Percentiles rank a stretch among this genome's conserved stretches.
These are phyloP conservation scores for Pigoraptor vietnamica DNA, from an alignment of 78 protist species.

Conservation along the genomic window DNA sequence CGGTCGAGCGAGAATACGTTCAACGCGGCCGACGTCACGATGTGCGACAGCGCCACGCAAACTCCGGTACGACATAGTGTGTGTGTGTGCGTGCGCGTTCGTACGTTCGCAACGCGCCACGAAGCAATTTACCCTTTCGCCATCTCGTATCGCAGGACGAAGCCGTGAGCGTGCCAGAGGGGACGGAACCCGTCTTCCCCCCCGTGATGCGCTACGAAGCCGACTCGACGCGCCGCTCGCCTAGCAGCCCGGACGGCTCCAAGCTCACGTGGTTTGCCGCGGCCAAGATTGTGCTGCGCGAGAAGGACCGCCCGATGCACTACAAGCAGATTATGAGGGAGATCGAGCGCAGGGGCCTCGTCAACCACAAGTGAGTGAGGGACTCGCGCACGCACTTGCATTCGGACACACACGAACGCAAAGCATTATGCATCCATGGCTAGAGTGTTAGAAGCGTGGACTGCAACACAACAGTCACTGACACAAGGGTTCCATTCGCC, in stretches of 20 bases:
- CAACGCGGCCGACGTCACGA: background rate
- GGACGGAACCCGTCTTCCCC: background rate
- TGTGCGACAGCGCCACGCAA: background rate
- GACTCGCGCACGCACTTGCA: background rate
- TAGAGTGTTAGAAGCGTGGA: no score
- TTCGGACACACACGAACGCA: background rate
- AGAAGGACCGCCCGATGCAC: background rate
- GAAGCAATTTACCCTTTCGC: no score
- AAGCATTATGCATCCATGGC: no score
- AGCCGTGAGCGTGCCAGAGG: background rate
- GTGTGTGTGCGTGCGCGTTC: background rate
- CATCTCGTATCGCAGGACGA: background rate
- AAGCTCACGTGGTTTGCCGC: background rate
- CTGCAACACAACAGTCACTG: no score
- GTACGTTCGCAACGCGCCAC: background rate
- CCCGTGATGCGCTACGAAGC: background rate
- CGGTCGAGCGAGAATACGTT: background rate
- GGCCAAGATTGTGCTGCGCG: background rate
- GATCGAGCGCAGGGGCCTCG: background rate
- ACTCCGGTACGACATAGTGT: background rate
- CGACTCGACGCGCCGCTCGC: background rate
- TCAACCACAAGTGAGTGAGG: background rate
- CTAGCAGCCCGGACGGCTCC: background rate
- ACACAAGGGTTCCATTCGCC: background rate
- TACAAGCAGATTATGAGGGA: background rate